Evolutionary conservation across 148 eudicot genomes (phyloP).

Genomic region (Tetragonia tetragonoides): DNA sequence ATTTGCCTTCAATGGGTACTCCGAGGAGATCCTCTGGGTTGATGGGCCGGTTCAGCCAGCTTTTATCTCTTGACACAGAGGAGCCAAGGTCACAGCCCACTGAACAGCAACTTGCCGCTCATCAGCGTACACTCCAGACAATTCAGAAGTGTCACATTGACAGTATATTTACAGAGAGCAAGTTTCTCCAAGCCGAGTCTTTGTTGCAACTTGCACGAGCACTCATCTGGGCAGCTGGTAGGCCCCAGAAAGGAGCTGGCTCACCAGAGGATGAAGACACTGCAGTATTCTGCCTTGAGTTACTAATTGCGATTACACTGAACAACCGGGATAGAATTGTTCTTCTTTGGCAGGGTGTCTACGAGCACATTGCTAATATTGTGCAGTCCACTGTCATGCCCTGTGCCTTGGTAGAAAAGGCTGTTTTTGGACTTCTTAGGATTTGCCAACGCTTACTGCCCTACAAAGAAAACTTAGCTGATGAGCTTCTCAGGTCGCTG

Average conservation of each 20-base stretch:
- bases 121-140: conserved; percentile 81
- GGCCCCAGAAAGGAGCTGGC: conserved; percentile 58
- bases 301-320: conserved; percentile 76
- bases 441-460: conserved; percentile 82
- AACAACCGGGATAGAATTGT: conserved; percentile 89
- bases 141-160: conserved; percentile 84
- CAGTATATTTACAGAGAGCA: conserved; percentile 84
- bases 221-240: conserved; percentile 71
- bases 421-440: conserved; percentile 77
- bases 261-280: conserved; percentile 78
- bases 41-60: conserved; percentile 89
- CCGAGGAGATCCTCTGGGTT: conserved; percentile 81
- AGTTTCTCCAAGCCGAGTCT: conserved; percentile 95
- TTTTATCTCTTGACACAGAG: conserved; percentile 81
- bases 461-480: conserved; percentile 83
- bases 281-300: conserved; percentile 85
- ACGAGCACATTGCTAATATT: conserved; percentile 73
- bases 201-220: conserved; percentile 79
- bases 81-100: conserved; percentile 83
- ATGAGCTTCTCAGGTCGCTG: conserved; percentile 82
- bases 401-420: conserved; percentile 73
- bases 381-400: conserved; percentile 74
- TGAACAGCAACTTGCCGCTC: conserved; percentile 84
- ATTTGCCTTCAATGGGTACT: conserved; percentile 52
- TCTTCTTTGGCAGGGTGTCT: conserved; percentile 90